These are phyloP conservation scores for Kwoniella pini DNA, from an alignment of 768 basidiomycete genomes.

Conservation along the genomic window DNA sequence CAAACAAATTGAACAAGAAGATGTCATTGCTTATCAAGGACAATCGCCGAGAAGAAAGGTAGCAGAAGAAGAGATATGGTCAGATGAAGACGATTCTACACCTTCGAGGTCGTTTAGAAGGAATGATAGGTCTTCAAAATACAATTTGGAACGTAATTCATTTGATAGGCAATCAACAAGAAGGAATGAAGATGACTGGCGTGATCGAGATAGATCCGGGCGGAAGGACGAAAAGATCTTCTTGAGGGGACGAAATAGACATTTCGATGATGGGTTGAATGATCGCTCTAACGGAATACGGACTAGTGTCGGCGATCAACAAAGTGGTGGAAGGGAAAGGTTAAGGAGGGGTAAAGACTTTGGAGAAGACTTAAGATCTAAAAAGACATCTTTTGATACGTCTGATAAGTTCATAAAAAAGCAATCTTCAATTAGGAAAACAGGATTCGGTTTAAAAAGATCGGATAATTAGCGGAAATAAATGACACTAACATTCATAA, in stretches of 20 bases:
- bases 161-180: too few species aligned
- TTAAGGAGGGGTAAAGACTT: not conserved
- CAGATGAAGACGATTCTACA: too few species aligned
- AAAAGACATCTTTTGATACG: not conserved
- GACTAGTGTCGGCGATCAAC: too few species aligned
- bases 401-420: not conserved
- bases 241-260: not conserved
- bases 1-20: not conserved
- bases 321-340: too few species aligned
- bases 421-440: not conserved
- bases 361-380: not conserved
- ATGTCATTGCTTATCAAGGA: too few species aligned
- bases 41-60: too few species aligned
- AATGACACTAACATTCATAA: too few species aligned
- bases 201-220: not conserved
- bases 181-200: too few species aligned
- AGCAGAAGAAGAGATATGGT: not conserved
- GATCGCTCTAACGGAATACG: too few species aligned
- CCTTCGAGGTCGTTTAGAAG: too few species aligned
- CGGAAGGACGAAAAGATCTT: not conserved
- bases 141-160: too few species aligned
- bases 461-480: not conserved
- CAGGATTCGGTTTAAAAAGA: not conserved
- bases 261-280: not conserved
- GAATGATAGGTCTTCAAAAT: too few species aligned